A percentile compares a stretch with the other conserved stretches of the same genome.
Evolutionary conservation across 768 basidiomycete genomes (phyloP).

Genomic region (Lentinula boryana): DNA sequence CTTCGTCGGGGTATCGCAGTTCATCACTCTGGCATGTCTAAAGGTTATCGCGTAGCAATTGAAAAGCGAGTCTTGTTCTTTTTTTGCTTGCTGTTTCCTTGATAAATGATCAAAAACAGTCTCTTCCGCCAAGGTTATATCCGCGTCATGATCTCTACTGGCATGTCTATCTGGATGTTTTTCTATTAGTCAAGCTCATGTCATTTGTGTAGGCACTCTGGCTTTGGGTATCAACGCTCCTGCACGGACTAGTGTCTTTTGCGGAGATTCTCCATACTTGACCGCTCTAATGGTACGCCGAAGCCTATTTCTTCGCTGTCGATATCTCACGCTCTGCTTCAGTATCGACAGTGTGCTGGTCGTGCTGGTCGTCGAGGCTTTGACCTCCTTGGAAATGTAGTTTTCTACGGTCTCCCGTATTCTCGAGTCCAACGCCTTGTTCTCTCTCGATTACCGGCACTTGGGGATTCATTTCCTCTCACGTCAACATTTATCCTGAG

Average conservation of each 20-base stretch:
- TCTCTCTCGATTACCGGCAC: constrained; percentile 55
- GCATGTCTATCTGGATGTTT: constrained; percentile 20
- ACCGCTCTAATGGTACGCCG: constrained; percentile 52
- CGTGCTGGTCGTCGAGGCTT: constrained; percentile 69
- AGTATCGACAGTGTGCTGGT: constrained; percentile 73
- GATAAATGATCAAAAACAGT: constrained; percentile 20
- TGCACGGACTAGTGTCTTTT: constrained; percentile 59
- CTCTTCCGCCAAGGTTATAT: constrained; percentile 59
- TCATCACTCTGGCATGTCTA: constrained; percentile 69
- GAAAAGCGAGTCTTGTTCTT: constrained; percentile 38
- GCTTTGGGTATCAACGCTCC: constrained; percentile 76
- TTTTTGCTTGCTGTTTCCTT: not conserved
- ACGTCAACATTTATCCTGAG: constrained; percentile 61
- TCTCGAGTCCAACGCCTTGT: constrained; percentile 59
- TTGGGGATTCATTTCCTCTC: constrained; percentile 60
- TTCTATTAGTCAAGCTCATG: not conserved
- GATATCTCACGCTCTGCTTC: constrained; percentile 7
- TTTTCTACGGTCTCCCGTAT: constrained; percentile 65
- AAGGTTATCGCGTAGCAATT: constrained; percentile 47
- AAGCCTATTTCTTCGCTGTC: not conserved
- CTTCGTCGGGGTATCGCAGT: constrained; percentile 59
- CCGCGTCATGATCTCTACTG: constrained; percentile 63
- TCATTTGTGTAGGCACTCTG: constrained; percentile 41
- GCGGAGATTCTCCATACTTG: constrained; percentile 53
- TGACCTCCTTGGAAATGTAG: constrained; percentile 63